phyloP scores from a whole-genome alignment of 805 yeast species.

The Wickerhamomyces ciferrii region DNA sequence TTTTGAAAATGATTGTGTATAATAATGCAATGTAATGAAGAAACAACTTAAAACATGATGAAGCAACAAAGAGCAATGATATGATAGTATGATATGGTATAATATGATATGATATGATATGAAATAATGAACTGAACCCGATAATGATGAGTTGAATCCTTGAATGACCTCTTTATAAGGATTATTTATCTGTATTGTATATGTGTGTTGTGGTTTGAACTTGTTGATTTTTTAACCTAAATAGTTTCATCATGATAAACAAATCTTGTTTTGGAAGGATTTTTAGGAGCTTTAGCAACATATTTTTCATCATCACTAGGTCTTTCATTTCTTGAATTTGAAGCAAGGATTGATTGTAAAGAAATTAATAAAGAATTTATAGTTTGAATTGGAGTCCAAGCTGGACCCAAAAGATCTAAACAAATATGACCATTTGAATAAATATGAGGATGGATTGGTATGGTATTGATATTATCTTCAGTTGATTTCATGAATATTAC shows the following conservation, averaged over 20 bases:
- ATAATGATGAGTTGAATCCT: too few species aligned
- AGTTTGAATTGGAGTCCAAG: conserved; percentile 22
- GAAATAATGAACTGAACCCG: too few species aligned
- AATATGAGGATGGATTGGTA: conserved; percentile 72
- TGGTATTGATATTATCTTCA: conserved; percentile 15
- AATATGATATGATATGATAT: too few species aligned
- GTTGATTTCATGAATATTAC: conserved; percentile 40
- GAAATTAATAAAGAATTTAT: conserved; percentile 46
- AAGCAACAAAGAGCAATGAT: too few species aligned
- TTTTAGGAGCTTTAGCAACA: conserved; percentile 45
- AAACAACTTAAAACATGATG: too few species aligned
- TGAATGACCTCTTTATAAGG: too few species aligned
- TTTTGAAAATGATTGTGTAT: too few species aligned
- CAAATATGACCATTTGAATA: conserved; percentile 80
- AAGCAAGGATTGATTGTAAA: conserved; percentile 57
- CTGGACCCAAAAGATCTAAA: conserved; percentile 51
- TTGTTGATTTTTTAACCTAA: too few species aligned
- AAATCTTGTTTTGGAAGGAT: conserved; percentile 48
- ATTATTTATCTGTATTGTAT: too few species aligned
- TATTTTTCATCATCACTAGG: conserved; percentile 56
- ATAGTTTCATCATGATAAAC: conserved; percentile 55
- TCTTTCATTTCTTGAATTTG: conserved; percentile 39
- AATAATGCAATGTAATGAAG: too few species aligned
- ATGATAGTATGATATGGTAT: too few species aligned
- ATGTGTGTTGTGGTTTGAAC: too few species aligned